A percentile compares a stretch with the other conserved stretches of the same genome.
Evolutionary conservation across 2,329 filamentous ascomycete genomes (phyloP).

Genomic region (Curvularia hawaiiensis): DNA sequence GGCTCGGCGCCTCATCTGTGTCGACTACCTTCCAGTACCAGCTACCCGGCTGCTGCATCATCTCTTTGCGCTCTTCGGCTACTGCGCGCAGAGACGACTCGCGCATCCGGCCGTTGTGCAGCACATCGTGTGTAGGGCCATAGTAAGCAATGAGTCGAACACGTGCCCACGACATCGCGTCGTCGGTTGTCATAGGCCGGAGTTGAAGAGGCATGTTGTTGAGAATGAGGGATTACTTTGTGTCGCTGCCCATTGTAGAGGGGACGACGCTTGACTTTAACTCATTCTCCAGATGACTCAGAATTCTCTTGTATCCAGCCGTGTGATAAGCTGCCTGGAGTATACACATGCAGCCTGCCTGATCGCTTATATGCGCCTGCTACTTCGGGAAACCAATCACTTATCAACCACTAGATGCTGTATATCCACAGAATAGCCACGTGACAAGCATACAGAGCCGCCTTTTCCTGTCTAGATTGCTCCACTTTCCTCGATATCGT

Average conservation of each 20-base stretch:
- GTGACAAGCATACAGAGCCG: too few species aligned
- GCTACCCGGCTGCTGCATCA: constrained; percentile 28
- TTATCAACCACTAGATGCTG: too few species aligned
- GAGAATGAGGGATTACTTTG: neutral
- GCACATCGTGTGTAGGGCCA: constrained; percentile 37
- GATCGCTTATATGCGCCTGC: neutral
- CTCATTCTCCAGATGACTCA: neutral
- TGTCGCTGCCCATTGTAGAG: neutral
- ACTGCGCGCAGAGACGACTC: constrained; percentile 32
- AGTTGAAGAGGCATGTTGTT: constrained; percentile 35
- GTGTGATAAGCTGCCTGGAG: neutral
- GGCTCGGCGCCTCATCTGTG: constrained; percentile 28
- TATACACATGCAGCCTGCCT: neutral
- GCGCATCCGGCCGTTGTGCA: constrained; percentile 32
- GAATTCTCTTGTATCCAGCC: neutral
- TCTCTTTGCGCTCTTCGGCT: constrained; percentile 29
- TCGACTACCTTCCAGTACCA: constrained; percentile 45
- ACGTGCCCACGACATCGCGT: constrained; percentile 38
- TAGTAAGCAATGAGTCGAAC: constrained; percentile 36
- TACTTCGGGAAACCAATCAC: neutral
- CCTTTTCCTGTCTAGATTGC: too few species aligned
- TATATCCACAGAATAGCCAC: too few species aligned
- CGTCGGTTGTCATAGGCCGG: constrained; percentile 24
- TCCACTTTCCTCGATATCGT: too few species aligned
- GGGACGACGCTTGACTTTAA: neutral